These are phyloP conservation scores for Hebeloma cylindrosporum DNA, from an alignment of 768 basidiomycete species.

Conservation along the genomic window DNA sequence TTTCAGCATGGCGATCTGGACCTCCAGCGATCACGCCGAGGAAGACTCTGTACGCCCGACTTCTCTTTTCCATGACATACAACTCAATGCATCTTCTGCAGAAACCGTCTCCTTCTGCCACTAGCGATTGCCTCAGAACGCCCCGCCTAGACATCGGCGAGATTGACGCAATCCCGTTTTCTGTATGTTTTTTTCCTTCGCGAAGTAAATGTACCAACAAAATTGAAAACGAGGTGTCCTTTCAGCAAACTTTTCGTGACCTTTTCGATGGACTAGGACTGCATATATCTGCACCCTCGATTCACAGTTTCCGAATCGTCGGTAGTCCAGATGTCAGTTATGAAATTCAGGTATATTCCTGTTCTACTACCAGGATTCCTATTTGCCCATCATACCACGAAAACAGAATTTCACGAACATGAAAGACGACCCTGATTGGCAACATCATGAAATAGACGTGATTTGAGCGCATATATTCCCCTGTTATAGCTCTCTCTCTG, in stretches of 20 bases:
- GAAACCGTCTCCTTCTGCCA: not conserved
- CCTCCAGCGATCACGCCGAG: not conserved
- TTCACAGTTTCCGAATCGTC: not conserved
- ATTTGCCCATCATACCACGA: not conserved
- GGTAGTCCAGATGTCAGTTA: conserved; percentile 35
- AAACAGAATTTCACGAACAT: conserved; percentile 42
- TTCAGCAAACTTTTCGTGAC: conserved; percentile 33
- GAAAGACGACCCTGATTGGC: conserved; percentile 44
- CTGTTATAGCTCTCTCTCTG: not conserved
- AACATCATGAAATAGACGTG: conserved; percentile 51
- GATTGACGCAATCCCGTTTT: conserved; percentile 26
- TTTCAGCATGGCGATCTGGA: not conserved
- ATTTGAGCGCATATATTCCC: conserved; percentile 10
- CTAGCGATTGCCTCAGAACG: conserved; percentile 2
- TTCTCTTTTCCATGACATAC: not conserved
- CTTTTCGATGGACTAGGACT: conserved; percentile 28
- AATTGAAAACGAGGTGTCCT: too few species aligned
- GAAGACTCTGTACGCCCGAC: too few species aligned
- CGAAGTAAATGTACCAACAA: too few species aligned
- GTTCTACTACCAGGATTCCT: not conserved
- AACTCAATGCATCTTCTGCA: conserved; percentile 6
- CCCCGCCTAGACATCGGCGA: conserved; percentile 22
- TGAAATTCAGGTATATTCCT: conserved; percentile 38
- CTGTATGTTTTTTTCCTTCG: conserved; percentile 4
- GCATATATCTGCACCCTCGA: not conserved